These are phyloP conservation scores for Ustilago sp. DNA, from an alignment of 1,284 basidiomycete species.

Conservation along the genomic window DNA sequence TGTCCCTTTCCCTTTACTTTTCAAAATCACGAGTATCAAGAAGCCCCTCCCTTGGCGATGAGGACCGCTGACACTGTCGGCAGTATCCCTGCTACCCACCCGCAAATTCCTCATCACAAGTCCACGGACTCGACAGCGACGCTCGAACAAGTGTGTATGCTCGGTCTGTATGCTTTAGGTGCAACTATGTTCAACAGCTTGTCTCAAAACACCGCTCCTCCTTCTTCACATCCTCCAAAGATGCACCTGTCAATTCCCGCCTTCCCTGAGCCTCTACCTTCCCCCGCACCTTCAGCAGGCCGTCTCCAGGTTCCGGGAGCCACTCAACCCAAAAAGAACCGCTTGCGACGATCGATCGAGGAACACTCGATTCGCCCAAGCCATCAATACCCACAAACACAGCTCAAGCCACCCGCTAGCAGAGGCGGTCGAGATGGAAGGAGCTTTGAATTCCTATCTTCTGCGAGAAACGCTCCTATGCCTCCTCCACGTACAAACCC, in stretches of 20 bases:
- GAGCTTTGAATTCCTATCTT: slow-evolving; percentile 15
- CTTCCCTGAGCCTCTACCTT: neutral
- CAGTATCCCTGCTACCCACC: neutral
- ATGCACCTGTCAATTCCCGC: neutral
- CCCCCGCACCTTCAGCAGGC: neutral
- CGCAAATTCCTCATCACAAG: neutral
- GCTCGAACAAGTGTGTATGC: slow-evolving; percentile 22
- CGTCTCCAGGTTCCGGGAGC: neutral
- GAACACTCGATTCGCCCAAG: neutral
- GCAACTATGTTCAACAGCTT: slow-evolving; percentile 10
- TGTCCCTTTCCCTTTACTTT: neutral
- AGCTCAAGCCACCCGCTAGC: neutral
- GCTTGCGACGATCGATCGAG: neutral
- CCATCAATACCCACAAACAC: neutral
- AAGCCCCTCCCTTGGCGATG: neutral
- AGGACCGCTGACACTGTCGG: neutral
- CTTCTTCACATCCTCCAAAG: neutral
- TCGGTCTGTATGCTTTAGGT: slow-evolving; percentile 29
- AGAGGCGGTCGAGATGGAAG: slow-evolving; percentile 1
- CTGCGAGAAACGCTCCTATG: neutral
- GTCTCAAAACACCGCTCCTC: slow-evolving; percentile 1
- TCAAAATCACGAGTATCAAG: neutral
- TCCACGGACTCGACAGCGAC: slow-evolving; percentile 3
- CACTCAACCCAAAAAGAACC: neutral
- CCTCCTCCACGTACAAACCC: neutral